A percentile compares a stretch with the other conserved stretches of the same genome.
Evolutionary conservation across 768 basidiomycete species (phyloP).

Genomic region (Multifurca ochricompacta): DNA sequence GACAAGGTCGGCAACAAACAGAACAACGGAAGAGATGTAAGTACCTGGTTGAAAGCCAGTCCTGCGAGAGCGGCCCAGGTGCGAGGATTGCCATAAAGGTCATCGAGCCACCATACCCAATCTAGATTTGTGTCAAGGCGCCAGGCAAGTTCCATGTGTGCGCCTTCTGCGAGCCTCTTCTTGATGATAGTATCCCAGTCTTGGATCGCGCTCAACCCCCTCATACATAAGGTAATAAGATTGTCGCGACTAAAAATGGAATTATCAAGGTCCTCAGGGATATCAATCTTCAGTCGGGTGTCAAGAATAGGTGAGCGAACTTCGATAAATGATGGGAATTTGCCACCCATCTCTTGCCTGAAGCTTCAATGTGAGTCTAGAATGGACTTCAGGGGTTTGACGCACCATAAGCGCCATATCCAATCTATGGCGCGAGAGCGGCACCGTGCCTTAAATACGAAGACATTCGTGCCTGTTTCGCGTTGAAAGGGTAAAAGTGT

Average conservation of each 20-base stretch:
- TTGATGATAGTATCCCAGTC: constrained; percentile 60
- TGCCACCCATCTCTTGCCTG: constrained; percentile 68
- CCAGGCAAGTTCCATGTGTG: constrained; percentile 71
- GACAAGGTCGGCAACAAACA: constrained; percentile 7
- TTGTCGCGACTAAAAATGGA: constrained; percentile 51
- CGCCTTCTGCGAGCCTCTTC: constrained; percentile 45
- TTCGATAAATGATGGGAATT: constrained; percentile 61
- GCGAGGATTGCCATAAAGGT: constrained; percentile 51
- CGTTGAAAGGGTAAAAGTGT: constrained; percentile 43
- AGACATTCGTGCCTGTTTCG: constrained; percentile 70
- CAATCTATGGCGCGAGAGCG: constrained; percentile 79
- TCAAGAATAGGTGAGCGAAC: constrained; percentile 62
- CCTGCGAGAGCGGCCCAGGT: constrained; percentile 74
- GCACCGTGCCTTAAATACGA: constrained; percentile 76
- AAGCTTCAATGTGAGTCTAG: neutral
- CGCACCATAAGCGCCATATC: constrained; percentile 81
- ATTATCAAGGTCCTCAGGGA: constrained; percentile 36
- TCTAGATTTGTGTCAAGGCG: constrained; percentile 64
- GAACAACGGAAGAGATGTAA: constrained; percentile 21
- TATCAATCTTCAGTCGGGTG: constrained; percentile 58
- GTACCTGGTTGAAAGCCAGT: constrained; percentile 62
- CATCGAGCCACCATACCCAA: constrained; percentile 76
- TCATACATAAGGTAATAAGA: constrained; percentile 54
- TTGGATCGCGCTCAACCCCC: constrained; percentile 44
- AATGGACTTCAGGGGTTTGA: neutral